These are phyloP conservation scores for Aspergillus fumigatus DNA, from an alignment of 2,329 filamentous ascomycete species.

Conservation along the genomic window DNA sequence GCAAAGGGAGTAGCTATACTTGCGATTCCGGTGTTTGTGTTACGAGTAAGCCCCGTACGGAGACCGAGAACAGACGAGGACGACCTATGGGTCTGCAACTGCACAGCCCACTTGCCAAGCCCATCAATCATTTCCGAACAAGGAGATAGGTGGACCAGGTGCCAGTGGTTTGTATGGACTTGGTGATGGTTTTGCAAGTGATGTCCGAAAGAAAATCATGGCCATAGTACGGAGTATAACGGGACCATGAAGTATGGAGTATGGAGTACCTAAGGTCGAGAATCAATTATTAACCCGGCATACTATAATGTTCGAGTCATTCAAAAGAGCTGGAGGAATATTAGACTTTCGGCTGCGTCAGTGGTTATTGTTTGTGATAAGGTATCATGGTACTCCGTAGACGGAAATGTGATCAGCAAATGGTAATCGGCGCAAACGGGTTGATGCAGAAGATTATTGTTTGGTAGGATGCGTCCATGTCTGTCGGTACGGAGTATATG, in stretches of 20 bases:
- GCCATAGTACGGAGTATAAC: background rate
- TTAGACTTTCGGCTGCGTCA: background rate
- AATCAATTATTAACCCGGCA: background rate
- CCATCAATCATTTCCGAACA: background rate
- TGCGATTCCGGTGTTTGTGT: background rate
- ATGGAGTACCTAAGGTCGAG: no score
- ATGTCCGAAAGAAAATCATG: background rate
- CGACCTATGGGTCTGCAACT: background rate
- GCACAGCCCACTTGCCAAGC: conserved; percentile 7
- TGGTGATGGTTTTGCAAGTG: background rate
- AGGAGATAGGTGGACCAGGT: background rate
- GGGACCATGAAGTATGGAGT: no score
- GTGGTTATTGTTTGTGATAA: background rate
- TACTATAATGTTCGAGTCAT: no score
- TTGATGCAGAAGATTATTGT: background rate
- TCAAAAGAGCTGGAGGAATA: background rate
- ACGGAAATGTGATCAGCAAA: background rate
- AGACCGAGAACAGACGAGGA: background rate
- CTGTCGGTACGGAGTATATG: background rate
- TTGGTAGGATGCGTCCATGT: no score
- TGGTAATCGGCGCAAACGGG: background rate
- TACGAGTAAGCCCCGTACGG: background rate
- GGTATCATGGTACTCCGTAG: background rate
- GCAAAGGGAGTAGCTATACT: no score
- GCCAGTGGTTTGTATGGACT: background rate